These are phyloP conservation scores for Kuraishia floccosa DNA, from an alignment of 805 yeast genomes.

Conservation along the genomic window DNA sequence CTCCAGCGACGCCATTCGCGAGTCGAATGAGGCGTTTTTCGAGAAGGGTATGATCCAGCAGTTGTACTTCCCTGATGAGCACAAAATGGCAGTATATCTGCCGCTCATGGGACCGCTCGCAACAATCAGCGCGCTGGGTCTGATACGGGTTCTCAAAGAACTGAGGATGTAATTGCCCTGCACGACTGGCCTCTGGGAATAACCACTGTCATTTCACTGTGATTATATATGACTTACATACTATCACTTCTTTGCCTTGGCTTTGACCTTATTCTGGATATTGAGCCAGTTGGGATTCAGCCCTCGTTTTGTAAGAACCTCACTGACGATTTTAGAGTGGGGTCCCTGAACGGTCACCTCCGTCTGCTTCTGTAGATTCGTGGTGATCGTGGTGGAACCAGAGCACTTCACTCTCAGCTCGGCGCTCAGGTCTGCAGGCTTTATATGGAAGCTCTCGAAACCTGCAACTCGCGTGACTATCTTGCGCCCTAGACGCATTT, in stretches of 20 bases:
- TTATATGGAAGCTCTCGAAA: constrained; percentile 56
- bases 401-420: constrained; percentile 74
- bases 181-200: too few species aligned
- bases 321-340: constrained; percentile 55
- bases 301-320: constrained; percentile 48
- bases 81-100: constrained; percentile 84
- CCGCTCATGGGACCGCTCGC: constrained; percentile 83
- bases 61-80: constrained; percentile 91
- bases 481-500: constrained; percentile 74
- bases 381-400: constrained; percentile 73
- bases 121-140: constrained; percentile 47
- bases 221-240: too few species aligned
- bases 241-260: constrained; percentile 29
- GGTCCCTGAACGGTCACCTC: constrained; percentile 91
- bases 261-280: constrained; percentile 49
- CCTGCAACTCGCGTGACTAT: constrained; percentile 63
- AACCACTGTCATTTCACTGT: too few species aligned
- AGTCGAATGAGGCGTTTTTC: constrained; percentile 74
- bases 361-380: constrained; percentile 34
- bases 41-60: constrained; percentile 94
- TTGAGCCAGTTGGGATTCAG: constrained; percentile 56
- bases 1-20: constrained; percentile 42
- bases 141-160: constrained; percentile 33
- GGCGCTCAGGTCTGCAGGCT: constrained; percentile 52
- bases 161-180: too few species aligned